Base-by-base conservation (phyloP, 2,329 filamentous ascomycete species). In the Exophiala sp. region DNA sequence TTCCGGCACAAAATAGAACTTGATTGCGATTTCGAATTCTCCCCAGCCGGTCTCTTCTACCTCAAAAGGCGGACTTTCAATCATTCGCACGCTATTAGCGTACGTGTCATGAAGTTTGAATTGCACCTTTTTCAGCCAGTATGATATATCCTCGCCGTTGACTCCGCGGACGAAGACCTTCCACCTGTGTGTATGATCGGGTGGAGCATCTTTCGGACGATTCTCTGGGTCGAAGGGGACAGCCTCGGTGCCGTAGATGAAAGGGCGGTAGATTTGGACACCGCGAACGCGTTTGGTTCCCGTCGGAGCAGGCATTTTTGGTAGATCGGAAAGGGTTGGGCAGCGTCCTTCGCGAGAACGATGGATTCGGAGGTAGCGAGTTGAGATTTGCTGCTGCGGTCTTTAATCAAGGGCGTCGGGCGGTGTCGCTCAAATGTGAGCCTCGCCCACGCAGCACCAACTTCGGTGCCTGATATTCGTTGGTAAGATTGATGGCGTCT, bases 41-140 rank as follows among this genome's bases (percentile, higher is more conserved):
- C 93, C 93, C 87, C 94, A 98, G 42, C 93, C 93, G 0, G 93
- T 97, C 69, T 97, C 93, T 56, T 81, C 80, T 54, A 97, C 85
- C 63, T 88, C 76, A 63, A 96, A 98, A 9, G 75, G 89, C 64
- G 86, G 80, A 53, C 81, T 80, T 63, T 95, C 90, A 63, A 93
- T 76, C 66, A 85, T 95, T 60, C 93, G 85, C 18, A 93, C 79
- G 50, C 86, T 86, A 68, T 96, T 95, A 22, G 88, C 83, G 66
- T 96, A 97, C 8, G 91, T 96, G 69, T 97, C 90, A 75, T 96
- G 91, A 13, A 98, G 81, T 69, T 97, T 97, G 73, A 98, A 98
- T 67, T 96, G 90, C 1, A 98, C 91, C 63, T 95, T 91, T 51
- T 91, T 88, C 59, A 97, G 78, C 89, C 93, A 98, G 69, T 95